These are phyloP conservation scores for Beauveria sp. DNA, from an alignment of 2,329 filamentous ascomycete genomes.

Conservation along the genomic window DNA sequence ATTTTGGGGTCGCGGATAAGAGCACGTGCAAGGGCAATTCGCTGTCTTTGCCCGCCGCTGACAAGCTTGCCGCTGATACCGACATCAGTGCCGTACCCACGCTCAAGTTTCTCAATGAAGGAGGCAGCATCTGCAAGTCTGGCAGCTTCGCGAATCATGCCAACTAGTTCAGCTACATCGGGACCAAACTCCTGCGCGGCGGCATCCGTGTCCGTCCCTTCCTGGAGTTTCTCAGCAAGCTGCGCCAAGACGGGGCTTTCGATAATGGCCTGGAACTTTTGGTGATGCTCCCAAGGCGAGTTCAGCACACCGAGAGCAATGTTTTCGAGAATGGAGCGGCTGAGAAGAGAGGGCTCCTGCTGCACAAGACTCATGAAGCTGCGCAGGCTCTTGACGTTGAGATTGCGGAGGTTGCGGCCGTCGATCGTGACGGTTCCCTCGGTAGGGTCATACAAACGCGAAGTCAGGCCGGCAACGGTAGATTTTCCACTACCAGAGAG, in stretches of 20 bases:
- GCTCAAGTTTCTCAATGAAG: slow-evolving; percentile 47
- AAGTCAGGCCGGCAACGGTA: slow-evolving; percentile 46
- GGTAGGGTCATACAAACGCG: slow-evolving; percentile 50
- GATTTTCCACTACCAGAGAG: slow-evolving; percentile 52
- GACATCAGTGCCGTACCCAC: slow-evolving; percentile 46
- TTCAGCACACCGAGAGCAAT: slow-evolving; percentile 43
- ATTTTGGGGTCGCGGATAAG: slow-evolving; percentile 50
- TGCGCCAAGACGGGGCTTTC: slow-evolving; percentile 41
- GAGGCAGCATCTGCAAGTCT: slow-evolving; percentile 49
- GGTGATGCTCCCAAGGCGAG: slow-evolving; percentile 31
- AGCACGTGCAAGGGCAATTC: slow-evolving; percentile 50
- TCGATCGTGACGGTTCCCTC: slow-evolving; percentile 40
- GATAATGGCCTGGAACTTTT: slow-evolving; percentile 36
- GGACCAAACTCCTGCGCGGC: slow-evolving; percentile 36
- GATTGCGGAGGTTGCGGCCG: slow-evolving; percentile 36
- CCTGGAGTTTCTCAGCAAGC: slow-evolving; percentile 43
- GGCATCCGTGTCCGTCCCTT: slow-evolving; percentile 39
- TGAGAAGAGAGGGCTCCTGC: slow-evolving; percentile 37
- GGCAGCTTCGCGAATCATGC: slow-evolving; percentile 42
- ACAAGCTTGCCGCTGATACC: slow-evolving; percentile 47
- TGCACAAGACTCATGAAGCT: slow-evolving; percentile 37
- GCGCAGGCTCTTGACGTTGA: slow-evolving; percentile 39
- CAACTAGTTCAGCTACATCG: slow-evolving; percentile 42
- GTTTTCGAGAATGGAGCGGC: slow-evolving; percentile 42
- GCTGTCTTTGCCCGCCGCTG: slow-evolving; percentile 53